Evolutionary conservation across 2,329 filamentous ascomycete species (phyloP).

Genomic region (Monosporascus cannonballus): DNA sequence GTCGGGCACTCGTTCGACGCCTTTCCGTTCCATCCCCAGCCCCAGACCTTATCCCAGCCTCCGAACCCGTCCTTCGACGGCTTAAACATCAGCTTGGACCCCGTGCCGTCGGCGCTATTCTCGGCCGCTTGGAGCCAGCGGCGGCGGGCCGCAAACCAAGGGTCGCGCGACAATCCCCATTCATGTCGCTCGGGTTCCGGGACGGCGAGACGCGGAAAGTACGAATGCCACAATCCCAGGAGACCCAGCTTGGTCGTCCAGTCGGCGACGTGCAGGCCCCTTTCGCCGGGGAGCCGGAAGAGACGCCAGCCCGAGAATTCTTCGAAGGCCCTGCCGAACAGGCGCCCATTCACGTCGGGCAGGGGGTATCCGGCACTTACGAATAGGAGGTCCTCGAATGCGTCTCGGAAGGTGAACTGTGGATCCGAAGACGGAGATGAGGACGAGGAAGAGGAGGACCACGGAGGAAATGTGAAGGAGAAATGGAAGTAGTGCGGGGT

Average conservation of each 20-base stretch:
- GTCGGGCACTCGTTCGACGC: neutral
- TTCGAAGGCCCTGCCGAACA: conserved; percentile 6
- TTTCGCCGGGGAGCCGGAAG: neutral
- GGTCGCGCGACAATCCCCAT: neutral
- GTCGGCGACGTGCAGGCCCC: conserved; percentile 33
- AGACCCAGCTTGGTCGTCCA: conserved; percentile 35
- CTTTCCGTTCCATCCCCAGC: neutral
- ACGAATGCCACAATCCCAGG: conserved; percentile 31
- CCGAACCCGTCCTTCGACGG: neutral
- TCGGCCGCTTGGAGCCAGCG: neutral
- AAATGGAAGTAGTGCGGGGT: conserved; percentile 19
- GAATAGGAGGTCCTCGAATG: conserved; percentile 52
- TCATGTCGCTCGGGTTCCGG: too few species aligned
- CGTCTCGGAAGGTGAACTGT: conserved; percentile 47
- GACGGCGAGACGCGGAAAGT: conserved; percentile 17
- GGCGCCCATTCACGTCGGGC: conserved; percentile 29
- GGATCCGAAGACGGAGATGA: neutral
- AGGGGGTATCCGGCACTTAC: conserved; percentile 37
- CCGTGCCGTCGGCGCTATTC: neutral
- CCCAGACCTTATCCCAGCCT: neutral
- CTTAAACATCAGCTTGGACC: neutral
- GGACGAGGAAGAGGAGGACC: conserved; percentile 7
- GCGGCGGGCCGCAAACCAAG: neutral
- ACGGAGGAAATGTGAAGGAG: neutral
- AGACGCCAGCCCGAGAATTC: conserved; percentile 16